Evolutionary conservation across 768 basidiomycete species (phyloP), one percentile per base, ranked within the genome.

Genomic region (Suillus placidus): DNA sequence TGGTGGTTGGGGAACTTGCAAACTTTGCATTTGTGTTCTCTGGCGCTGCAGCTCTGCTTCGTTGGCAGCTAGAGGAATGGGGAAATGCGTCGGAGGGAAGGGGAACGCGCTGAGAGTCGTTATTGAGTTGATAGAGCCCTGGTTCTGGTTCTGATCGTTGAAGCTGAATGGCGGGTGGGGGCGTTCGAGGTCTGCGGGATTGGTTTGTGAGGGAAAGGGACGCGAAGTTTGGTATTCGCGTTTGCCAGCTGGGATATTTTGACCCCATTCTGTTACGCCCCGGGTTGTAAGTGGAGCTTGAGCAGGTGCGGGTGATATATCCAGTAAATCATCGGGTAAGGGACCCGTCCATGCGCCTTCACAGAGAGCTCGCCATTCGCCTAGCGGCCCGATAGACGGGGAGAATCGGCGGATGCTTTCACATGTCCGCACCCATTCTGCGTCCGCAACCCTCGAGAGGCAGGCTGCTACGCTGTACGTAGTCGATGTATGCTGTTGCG

Each of bases 61-160:
- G 32, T 62, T 73, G 30, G 60, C 61, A 9, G 73, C 69, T 6
- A 85, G 83, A 42, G 88, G 91, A 16, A 88, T 76, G 14, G 91
- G 91, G 65, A 89, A 85, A 73, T 92, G 90, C 0, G 85, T 86
- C 0, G 91, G 91, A 18, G 91, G 91, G 0, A 83, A 76, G 30
- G 91, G 91, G 74, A 93, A 93, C 0, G 87, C 88, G 38, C 88
- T 90, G 30, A 93, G 79, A 1, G 90, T 88, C 23, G 88, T 82
- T n/a, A 90, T 82, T 34, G 88, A 88, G 63, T 75, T 77, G 66
- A 78, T 68, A 0, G 76, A 77, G 23, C 75, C 75, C 42, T 77
- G 75, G 14, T 68, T 73, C 42, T 72, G 71, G 30, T 68, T 70
- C 43, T 71, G 71, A 37, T 60, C 66, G 14, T 42, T 61, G 42